Percentiles rank a stretch among this genome's conserved stretches.
phyloP scores from a whole-genome alignment of 2,329 filamentous ascomycete species.

The Cytospora mali region DNA sequence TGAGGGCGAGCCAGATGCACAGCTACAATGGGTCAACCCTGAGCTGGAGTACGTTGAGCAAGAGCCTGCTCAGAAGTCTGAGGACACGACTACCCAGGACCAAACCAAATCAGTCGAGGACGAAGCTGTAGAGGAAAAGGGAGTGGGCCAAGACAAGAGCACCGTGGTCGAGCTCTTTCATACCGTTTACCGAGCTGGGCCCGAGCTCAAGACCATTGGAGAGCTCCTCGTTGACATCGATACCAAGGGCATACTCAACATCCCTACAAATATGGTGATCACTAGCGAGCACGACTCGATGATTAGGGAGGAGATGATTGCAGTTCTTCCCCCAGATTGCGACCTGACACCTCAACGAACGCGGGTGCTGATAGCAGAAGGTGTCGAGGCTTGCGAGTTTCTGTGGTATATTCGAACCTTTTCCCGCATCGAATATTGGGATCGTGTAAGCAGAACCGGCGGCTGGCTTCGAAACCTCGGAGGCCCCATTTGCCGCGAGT shows the following conservation, averaged over 20 bases:
- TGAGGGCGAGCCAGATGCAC: background rate
- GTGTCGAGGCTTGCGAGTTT: background rate
- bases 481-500: background rate
- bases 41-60: background rate
- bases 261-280: conserved; percentile 3
- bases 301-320: conserved; percentile 6
- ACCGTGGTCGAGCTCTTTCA: background rate
- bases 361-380: background rate
- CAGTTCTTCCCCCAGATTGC: background rate
- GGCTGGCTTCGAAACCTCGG: conserved; percentile 9
- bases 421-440: conserved; percentile 1
- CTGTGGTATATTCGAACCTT: background rate
- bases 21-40: background rate
- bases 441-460: background rate
- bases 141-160: background rate
- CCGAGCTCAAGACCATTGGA: conserved; percentile 1
- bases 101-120: background rate
- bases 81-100: background rate
- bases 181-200: background rate
- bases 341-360: background rate
- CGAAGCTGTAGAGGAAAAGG: background rate
- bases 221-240: conserved; percentile 1
- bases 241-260: background rate
- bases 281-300: conserved; percentile 1
- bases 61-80: background rate